Percentiles rank a stretch among this genome's conserved stretches.
Conservation (phyloP, 768 basidiomycete species). For the Amanita pallidorosea region DNA sequence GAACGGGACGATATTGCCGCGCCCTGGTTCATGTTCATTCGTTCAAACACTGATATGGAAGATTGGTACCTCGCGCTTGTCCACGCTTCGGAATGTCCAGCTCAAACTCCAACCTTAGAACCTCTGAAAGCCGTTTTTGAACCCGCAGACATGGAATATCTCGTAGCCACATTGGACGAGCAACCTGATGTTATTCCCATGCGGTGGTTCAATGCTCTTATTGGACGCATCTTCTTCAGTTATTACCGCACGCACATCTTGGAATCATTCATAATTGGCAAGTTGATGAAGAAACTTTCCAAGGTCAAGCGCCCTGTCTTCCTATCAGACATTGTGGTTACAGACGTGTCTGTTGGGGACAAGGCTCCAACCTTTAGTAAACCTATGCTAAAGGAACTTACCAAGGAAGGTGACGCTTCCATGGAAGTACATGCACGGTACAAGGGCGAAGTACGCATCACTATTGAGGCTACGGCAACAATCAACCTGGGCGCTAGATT, state of each 20-base stretch:
- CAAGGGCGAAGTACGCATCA: constrained; percentile 84
- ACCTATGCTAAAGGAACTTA: constrained; percentile 97
- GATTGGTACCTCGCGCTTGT: constrained; percentile 88
- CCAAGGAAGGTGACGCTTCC: constrained; percentile 85
- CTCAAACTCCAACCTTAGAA: constrained; percentile 48
- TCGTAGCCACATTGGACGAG: constrained; percentile 80
- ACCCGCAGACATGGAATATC: constrained; percentile 67
- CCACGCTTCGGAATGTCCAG: constrained; percentile 57
- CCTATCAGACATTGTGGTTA: constrained; percentile 75
- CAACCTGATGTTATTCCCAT: constrained; percentile 95
- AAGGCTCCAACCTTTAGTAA: constrained; percentile 83
- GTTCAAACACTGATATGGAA: constrained; percentile 87
- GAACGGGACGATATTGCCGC: constrained; percentile 36
- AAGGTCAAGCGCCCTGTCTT: constrained; percentile 87
- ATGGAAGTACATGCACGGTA: constrained; percentile 79
- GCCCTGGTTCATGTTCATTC: constrained; percentile 92
- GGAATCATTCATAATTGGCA: constrained; percentile 76
- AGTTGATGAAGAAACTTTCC: constrained; percentile 87
- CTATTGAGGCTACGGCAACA: constrained; percentile 80
- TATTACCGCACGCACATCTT: constrained; percentile 77
- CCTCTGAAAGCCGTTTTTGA: constrained; percentile 61
- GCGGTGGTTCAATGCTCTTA: constrained; percentile 92
- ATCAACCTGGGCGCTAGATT: constrained; percentile 77
- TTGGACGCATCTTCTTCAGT: constrained; percentile 89
- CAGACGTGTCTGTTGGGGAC: constrained; percentile 83